These are phyloP conservation scores for Tetradesmus lagerheimii DNA, from an alignment of 139 green algal genomes.

Conservation along the genomic window DNA sequence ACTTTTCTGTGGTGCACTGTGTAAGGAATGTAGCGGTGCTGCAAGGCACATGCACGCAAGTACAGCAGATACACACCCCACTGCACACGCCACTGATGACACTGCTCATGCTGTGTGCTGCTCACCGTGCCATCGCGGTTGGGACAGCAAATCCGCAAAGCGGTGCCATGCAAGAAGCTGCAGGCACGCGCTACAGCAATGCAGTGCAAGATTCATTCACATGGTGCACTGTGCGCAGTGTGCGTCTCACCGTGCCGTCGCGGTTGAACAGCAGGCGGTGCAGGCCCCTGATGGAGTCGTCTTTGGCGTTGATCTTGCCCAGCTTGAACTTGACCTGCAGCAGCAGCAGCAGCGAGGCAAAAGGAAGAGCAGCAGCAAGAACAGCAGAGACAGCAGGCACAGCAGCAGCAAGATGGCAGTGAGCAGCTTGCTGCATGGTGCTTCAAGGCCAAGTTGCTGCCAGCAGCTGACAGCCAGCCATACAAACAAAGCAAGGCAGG, in stretches of 20 bases:
- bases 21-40: too few relatives aligned
- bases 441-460: neutral
- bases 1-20: too few relatives aligned
- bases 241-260: constrained; percentile 65
- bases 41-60: too few relatives aligned
- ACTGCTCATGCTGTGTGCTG: too few relatives aligned
- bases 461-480: neutral
- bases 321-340: constrained; percentile 77
- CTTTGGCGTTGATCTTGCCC: constrained; percentile 69
- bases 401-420: neutral
- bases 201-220: neutral
- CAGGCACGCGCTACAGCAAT: too few relatives aligned
- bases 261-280: constrained; percentile 75
- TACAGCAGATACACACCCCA: too few relatives aligned
- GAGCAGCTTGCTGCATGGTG: neutral
- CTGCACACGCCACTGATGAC: too few relatives aligned
- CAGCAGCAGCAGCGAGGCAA: neutral
- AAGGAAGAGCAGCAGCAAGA: neutral
- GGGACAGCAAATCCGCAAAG: too few relatives aligned
- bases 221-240: neutral
- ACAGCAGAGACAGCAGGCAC: neutral
- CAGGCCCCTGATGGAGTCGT: constrained; percentile 73
- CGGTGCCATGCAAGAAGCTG: too few relatives aligned
- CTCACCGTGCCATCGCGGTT: too few relatives aligned
- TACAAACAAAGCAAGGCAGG: neutral